Evolutionary conservation across 305 asterid genomes (phyloP), one percentile per base, ranked within the genome.

Genomic region (Salvia sclarea): DNA sequence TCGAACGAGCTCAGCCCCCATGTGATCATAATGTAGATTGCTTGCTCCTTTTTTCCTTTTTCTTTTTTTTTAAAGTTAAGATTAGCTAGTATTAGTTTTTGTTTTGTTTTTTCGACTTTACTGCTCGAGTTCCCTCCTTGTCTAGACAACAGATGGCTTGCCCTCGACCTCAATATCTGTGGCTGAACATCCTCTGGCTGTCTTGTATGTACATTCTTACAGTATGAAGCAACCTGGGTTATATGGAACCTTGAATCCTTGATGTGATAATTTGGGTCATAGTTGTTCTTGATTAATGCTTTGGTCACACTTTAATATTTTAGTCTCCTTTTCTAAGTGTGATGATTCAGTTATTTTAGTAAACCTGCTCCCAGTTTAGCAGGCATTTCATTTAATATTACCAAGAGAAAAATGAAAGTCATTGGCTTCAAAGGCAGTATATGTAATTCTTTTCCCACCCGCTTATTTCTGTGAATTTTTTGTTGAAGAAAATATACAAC

Each of bases 1-100:
- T 22, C 66, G 96, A 77, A 92, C 96, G 54, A 92, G 95, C 78
- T 92, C 96, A 22, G 76, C 82, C 56, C 95, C 94, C 55, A 49
- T 85, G 47, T 91, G 83, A 78, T 71, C 69, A 61, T 61, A 66
- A 17, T 75, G 79, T 74, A 75, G 89, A 74, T 81, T 75, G 62
- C n/a, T 58, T 17, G 49, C 10, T 21, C 59, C 24, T 73, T 13
- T 45, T 59, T 40, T 31, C 64, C 55, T 11, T 70, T 6, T 20
- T 16, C 33, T 24, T 72, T 55, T 40, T 58, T 44, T 5, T 33
- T n/a, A n/a, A 25, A 75, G 60, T 66, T 79, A 64, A 68, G 72
- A 68, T 72, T 78, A 71, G 69, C 40, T 57, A 71, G 82, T 62
- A 50, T 21, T 83, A 73, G 80, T 44, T 0, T 49, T 17, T 65